Evolutionary conservation across 73 alveolate genomes (phyloP), one percentile per base, ranked within the genome.

Genomic region (Symbiodinium natans): DNA sequence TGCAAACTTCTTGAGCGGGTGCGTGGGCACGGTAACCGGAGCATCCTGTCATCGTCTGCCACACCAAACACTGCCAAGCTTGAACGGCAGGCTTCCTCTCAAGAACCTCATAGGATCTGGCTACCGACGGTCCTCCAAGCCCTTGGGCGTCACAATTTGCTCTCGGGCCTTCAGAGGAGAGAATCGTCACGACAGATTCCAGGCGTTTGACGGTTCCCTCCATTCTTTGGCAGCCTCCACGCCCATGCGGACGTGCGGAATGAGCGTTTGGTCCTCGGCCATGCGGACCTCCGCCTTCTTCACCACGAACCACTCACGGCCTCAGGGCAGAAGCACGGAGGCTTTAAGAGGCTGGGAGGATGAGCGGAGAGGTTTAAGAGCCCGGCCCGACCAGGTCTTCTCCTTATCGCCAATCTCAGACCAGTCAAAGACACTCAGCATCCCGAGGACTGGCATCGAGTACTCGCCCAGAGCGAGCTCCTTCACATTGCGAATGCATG

Each of bases 281-380:
- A 92, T 31, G 33, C 90, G 74, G 41, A 92, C 90, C 77, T 92
- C 98, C 29, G 98, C 98, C 88, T 92, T 92, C 82, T 46, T 71
- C 54, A 92, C 90, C 89, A 92, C 98, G 34, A 92, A 92, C 98
- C 98, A 92, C 56, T 92, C 98, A 29, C 98, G 88, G 88, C 95
- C 95, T 88, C 10, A 59, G 71, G 10, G 19, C 39, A 19, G 33
- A 25, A 68, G 13, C 82, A 68, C 33, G 10, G 36, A 68, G 82
- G 27, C 15, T 1, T 29, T 3, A 19, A 68, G 1, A 23, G 82
- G 38, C 19, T 15, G 36, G 6, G 36, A 27, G 82, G 17, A 17
- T 48, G 8, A n/a, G 84, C 43, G 41, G 7, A n/a, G 25, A 25
- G 41, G 33, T 33, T 52, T 88, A 75, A 42, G 86, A 29, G 2